A percentile compares a stretch with the other conserved stretches of the same genome.
phyloP scores from a whole-genome alignment of 495 filamentous ascomycete genomes.

The Tuber indicum region DNA sequence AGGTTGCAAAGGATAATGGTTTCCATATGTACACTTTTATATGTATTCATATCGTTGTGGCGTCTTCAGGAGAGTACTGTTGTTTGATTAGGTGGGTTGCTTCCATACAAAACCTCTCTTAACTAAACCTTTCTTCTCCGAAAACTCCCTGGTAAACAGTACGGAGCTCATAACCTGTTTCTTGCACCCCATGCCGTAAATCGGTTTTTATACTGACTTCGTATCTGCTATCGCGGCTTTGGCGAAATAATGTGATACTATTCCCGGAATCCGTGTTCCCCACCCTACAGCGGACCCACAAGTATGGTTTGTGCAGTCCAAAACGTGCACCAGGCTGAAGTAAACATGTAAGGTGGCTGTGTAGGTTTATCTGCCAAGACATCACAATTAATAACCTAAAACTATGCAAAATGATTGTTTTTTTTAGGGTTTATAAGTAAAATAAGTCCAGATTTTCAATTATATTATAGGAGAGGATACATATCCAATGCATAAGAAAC shows the following conservation, averaged over 20 bases:
- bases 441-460: no score
- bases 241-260: not conserved
- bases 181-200: not conserved
- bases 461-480: no score
- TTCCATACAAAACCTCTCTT: not conserved
- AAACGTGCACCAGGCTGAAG: no score
- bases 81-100: not conserved
- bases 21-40: not conserved
- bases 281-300: no score
- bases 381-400: no score
- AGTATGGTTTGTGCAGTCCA: no score
- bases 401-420: no score
- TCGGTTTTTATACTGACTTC: no score
- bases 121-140: not conserved
- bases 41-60: slow-evolving; percentile 4
- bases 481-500: no score
- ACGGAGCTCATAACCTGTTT: not conserved
- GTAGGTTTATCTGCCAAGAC: no score
- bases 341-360: no score
- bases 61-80: not conserved
- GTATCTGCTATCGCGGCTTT: not conserved
- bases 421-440: no score
- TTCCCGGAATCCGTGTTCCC: not conserved
- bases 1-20: not conserved
- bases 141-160: not conserved